phyloP scores from a whole-genome alignment of 139 green algal genomes.

The Tetradesmus lagerheimii region DNA sequence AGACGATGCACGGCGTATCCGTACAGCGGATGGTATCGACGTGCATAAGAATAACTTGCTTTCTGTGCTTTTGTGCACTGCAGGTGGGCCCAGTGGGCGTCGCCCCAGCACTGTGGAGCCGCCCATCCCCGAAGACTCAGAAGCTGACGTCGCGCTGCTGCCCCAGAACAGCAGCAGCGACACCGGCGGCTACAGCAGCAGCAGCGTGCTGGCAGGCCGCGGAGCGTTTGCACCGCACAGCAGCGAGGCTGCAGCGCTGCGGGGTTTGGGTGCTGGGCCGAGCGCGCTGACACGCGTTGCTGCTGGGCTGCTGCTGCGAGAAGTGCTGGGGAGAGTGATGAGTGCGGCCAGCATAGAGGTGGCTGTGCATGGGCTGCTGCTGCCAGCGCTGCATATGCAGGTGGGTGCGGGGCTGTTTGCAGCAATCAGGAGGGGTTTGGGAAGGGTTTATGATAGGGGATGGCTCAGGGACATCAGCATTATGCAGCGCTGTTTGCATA shows the following conservation, averaged over 20 bases:
- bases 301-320: slow-evolving; percentile 50
- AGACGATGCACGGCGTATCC: too few relatives aligned
- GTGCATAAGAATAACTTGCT: too few relatives aligned
- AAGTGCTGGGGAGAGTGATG: slow-evolving; percentile 7
- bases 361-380: slow-evolving; percentile 55
- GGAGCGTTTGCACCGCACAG: not conserved
- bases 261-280: slow-evolving; percentile 33
- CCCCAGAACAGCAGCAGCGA: not conserved
- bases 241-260: slow-evolving; percentile 44
- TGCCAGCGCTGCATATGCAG: slow-evolving; percentile 55
- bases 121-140: slow-evolving; percentile 30
- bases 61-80: too few relatives aligned
- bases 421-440: too few relatives aligned
- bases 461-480: too few relatives aligned
- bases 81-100: not conserved
- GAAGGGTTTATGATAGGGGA: too few relatives aligned
- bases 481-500: too few relatives aligned
- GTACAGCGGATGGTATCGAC: too few relatives aligned
- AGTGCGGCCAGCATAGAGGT: not conserved
- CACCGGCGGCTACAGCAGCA: not conserved
- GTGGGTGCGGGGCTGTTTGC: not conserved
- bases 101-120: not conserved
- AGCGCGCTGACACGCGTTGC: not conserved
- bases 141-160: not conserved
- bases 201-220: not conserved